Evolutionary conservation across 2,329 filamentous ascomycete genomes (phyloP), one percentile per base, ranked within the genome.

Genomic region (Arthroderma sp.): DNA sequence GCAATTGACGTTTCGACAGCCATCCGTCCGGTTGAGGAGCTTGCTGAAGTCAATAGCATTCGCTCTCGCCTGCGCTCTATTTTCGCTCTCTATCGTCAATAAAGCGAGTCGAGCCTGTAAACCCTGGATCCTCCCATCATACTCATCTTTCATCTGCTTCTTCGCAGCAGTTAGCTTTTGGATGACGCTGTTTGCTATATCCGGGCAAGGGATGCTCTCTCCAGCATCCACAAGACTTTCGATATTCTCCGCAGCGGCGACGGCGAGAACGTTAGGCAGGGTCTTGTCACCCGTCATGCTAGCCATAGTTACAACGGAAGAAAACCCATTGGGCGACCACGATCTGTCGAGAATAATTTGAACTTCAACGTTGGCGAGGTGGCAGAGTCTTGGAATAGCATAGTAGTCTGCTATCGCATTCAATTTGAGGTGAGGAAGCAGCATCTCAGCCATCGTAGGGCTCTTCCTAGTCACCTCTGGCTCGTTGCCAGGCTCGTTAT

Each of bases 381-480:
- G 33, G 30, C 39, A 38, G 8, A 52, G 46, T 5, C n/a, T n/a
- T 3, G 36, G 11, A 3, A 52, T 41, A 30, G 36, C 37, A 28
- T 50, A 50, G 31, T 49, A 50, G 6, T 52, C 40, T 5, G 40
- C 51, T 15, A 52, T 50, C 4, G 47, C 36, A 37, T 52, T 46
- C 9, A 51, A 22, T 22, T 22, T 22, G 15, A 22, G 15, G 15
- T 22, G 15, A 22, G 15, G 15, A 30, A 1, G 30, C 15, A 6
- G 50, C 37, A 8, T 51, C 28, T 10, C 11, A 38, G 5, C 11
- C 4, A 7, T 31, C 6, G 1, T 32, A 27, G 5, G 9, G 34
- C n/a, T 42, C 28, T 31, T 46, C 40, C 5, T 31, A 29, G 3
- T 36, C 38, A 9, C 36, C 33, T 22, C 43, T 40, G 11, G 3